Conservation (phyloP, 148 eudicot species). For the Linanthus parryae region DNA sequence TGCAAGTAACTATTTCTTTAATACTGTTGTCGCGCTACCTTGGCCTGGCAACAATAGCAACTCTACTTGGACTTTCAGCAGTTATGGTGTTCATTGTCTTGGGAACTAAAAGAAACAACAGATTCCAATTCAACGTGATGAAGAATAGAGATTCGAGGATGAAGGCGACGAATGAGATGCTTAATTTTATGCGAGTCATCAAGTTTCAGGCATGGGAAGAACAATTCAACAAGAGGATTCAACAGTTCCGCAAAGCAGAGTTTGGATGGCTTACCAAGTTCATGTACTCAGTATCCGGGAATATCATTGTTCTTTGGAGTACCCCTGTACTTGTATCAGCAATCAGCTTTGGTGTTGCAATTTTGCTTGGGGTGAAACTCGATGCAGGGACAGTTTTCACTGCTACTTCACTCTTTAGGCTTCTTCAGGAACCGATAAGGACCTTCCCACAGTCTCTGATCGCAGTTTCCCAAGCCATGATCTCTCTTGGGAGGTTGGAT, state of each 20-base stretch:
- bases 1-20: constrained; percentile 60
- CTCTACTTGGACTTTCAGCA: constrained; percentile 42
- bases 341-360: constrained; percentile 68
- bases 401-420: constrained; percentile 63
- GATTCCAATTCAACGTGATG: constrained; percentile 61
- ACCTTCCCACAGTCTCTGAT: constrained; percentile 94
- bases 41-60: constrained; percentile 45
- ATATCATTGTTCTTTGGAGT: constrained; percentile 76
- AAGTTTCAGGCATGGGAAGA: constrained; percentile 99
- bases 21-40: constrained; percentile 46
- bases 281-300: constrained; percentile 51
- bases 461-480: constrained; percentile 82
- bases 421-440: constrained; percentile 85
- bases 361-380: constrained; percentile 53
- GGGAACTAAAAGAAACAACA: constrained; percentile 51
- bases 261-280: constrained; percentile 74
- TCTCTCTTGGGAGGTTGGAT: constrained; percentile 71
- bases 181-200: constrained; percentile 85
- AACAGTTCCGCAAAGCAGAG: constrained; percentile 54
- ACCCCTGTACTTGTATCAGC: constrained; percentile 52
- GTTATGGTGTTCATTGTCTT: constrained; percentile 47
- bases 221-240: constrained; percentile 64
- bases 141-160: constrained; percentile 67
- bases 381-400: constrained; percentile 90
- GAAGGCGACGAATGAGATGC: constrained; percentile 96